phyloP scores from a whole-genome alignment of 768 basidiomycete species.

The Austroboletus eburneus region DNA sequence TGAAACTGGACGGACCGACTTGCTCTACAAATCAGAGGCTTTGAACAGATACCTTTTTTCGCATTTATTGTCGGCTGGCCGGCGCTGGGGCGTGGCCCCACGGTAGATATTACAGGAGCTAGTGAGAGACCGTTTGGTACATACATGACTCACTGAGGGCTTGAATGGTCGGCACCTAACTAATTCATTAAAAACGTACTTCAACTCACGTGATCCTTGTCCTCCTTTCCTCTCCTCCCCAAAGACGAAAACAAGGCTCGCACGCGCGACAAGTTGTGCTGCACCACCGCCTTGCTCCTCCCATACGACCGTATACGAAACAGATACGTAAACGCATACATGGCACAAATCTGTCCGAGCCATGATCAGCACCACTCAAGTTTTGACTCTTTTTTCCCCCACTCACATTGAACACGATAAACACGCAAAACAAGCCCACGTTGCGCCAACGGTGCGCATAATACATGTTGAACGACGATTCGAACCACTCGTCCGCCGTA shows the following conservation, averaged over 20 bases:
- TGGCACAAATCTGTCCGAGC: slow-evolving; percentile 35
- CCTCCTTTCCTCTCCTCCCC: too few relatives aligned
- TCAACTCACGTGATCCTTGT: slow-evolving; percentile 25
- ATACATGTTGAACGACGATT: slow-evolving; percentile 50
- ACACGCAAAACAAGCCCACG: slow-evolving; percentile 43
- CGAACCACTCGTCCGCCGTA: slow-evolving; percentile 53
- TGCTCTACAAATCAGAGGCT: too few relatives aligned
- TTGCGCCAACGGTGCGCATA: slow-evolving; percentile 50
- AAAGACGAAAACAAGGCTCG: neutral
- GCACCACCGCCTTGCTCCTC: neutral
- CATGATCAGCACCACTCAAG: neutral
- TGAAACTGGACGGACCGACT: too few relatives aligned
- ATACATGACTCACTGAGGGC: too few relatives aligned
- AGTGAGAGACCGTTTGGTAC: too few relatives aligned
- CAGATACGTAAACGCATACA: slow-evolving; percentile 53
- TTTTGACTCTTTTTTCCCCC: too few relatives aligned
- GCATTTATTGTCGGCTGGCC: too few relatives aligned
- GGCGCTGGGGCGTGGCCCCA: too few relatives aligned
- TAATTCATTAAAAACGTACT: too few relatives aligned
- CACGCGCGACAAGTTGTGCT: neutral
- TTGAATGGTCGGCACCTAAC: slow-evolving; percentile 32
- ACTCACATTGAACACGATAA: slow-evolving; percentile 43
- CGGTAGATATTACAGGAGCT: too few relatives aligned
- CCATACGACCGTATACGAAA: slow-evolving; percentile 43
- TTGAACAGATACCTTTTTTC: too few relatives aligned